Conservation (phyloP, 257 asterid species). For the Perilla frutescens region DNA sequence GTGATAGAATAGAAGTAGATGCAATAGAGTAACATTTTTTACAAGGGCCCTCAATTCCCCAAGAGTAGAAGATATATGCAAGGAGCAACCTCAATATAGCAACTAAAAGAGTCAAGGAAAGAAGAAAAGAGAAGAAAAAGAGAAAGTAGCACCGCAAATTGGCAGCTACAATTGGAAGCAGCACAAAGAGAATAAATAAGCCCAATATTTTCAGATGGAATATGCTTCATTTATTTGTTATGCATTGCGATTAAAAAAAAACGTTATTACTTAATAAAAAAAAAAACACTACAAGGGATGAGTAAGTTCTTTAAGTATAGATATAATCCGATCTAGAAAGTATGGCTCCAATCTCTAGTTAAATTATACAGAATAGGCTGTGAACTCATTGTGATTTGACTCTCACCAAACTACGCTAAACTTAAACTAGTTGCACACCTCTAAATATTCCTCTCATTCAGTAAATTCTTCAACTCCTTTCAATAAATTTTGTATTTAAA, state of each 20-base stretch:
- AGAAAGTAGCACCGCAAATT: background rate
- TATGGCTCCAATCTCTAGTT: no score
- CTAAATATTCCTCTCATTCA: background rate
- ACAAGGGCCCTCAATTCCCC: background rate
- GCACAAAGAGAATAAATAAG: background rate
- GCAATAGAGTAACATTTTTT: background rate
- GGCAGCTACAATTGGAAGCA: no score
- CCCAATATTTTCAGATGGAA: background rate
- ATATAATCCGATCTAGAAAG: no score
- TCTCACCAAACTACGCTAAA: background rate
- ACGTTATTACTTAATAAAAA: background rate
- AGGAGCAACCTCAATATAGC: background rate
- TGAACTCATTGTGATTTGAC: background rate
- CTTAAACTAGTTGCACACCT: background rate
- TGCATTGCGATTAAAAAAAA: background rate
- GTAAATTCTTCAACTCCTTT: background rate
- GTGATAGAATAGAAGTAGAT: background rate
- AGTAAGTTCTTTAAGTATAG: no score
- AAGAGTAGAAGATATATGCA: slow-evolving; percentile 12
- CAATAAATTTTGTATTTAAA: background rate
- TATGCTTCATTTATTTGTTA: background rate
- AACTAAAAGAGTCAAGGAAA: background rate
- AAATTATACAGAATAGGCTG: background rate
- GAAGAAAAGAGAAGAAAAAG: background rate
- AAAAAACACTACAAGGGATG: background rate